Evolutionary conservation across 163 green algal genomes (phyloP).

Genomic region (Scenedesmus sp.): DNA sequence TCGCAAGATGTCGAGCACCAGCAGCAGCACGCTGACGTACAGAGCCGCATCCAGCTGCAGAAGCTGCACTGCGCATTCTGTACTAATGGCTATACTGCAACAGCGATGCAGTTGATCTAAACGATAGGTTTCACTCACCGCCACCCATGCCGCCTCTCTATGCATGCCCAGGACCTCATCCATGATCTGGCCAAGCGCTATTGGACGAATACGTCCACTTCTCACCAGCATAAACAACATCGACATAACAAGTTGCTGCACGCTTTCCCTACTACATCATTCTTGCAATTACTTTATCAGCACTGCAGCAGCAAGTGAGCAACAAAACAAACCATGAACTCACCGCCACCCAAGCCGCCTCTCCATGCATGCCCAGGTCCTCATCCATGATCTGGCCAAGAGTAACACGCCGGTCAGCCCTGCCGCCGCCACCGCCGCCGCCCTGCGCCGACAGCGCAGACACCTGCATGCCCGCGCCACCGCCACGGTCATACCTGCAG

Average conservation of each 20-base stretch:
- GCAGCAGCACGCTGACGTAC: too few relatives aligned
- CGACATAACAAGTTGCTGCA: too few relatives aligned
- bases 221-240: background rate
- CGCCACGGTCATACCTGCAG: constrained; percentile 75
- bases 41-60: too few relatives aligned
- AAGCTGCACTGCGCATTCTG: background rate
- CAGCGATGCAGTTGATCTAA: too few relatives aligned
- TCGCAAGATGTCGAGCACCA: too few relatives aligned
- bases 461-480: constrained; percentile 59
- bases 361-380: constrained; percentile 72
- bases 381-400: constrained; percentile 81
- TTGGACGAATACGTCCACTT: constrained; percentile 44
- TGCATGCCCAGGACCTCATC: constrained; percentile 82
- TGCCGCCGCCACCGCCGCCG: constrained; percentile 67
- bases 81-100: too few relatives aligned
- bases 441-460: constrained; percentile 66
- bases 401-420: constrained; percentile 75
- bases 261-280: too few relatives aligned
- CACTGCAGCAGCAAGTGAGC: too few relatives aligned
- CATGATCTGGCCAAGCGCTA: constrained; percentile 72
- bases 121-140: too few relatives aligned
- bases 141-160: constrained; percentile 76
- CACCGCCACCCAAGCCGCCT: constrained; percentile 68
- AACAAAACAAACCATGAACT: too few relatives aligned
- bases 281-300: too few relatives aligned